Percentiles rank a stretch among this genome's conserved stretches.
Conservation (phyloP, 202 grass and related monocot genomes). For the Brachypodium distachyon region DNA sequence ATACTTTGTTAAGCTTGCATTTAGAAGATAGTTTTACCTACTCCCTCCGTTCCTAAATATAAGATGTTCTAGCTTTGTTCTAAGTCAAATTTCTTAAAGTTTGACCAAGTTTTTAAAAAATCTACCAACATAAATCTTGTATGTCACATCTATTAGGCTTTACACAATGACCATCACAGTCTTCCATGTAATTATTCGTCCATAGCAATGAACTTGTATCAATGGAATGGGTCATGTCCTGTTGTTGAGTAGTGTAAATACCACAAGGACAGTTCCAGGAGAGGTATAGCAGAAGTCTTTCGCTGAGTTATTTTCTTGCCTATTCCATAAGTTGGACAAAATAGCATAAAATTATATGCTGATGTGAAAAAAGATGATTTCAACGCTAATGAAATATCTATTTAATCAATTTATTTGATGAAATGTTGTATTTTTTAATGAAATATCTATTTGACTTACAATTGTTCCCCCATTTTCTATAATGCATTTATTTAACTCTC, state of each 20-base stretch:
- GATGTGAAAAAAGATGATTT: not conserved
- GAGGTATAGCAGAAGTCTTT: not conserved
- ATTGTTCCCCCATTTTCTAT: not conserved
- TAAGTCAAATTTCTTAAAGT: conserved; percentile 7
- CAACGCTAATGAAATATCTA: not conserved
- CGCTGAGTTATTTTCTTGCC: not conserved
- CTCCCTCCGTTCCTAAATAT: too few species aligned
- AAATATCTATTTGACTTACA: not conserved
- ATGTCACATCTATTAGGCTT: not conserved
- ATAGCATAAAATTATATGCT: conserved; percentile 8
- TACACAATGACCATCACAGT: not conserved
- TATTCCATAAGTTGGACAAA: not conserved
- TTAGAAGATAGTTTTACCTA: conserved; percentile 16
- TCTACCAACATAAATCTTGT: too few species aligned
- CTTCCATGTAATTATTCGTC: not conserved
- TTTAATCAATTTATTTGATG: too few species aligned
- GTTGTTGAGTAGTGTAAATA: not conserved
- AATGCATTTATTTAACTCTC: not conserved
- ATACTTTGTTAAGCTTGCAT: not conserved
- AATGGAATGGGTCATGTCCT: not conserved
- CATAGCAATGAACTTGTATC: not conserved
- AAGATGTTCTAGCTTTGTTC: too few species aligned
- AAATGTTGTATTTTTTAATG: too few species aligned
- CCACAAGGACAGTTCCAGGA: not conserved
- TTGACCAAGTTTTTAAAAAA: not conserved